Conservation (phyloP, 257 asterid genomes). For the Nicotiana tabacum region DNA sequence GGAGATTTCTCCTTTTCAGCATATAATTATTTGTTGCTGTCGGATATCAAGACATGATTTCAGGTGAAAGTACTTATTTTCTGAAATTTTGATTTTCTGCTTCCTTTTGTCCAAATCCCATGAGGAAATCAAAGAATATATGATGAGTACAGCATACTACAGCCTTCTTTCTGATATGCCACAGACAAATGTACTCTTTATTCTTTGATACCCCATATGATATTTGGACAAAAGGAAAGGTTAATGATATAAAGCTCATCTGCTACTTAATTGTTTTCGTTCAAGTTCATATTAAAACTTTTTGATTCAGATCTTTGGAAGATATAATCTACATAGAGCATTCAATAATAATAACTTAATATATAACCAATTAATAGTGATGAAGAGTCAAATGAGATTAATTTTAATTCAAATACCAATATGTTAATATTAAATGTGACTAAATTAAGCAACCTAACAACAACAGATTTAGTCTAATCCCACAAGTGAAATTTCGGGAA, state of each 20-base stretch:
- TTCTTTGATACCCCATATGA: too few species aligned
- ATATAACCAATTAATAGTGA: not conserved
- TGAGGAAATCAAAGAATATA: slow-evolving; percentile 6
- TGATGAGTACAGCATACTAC: not conserved
- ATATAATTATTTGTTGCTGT: not conserved
- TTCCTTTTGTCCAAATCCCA: slow-evolving; percentile 2
- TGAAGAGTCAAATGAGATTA: not conserved
- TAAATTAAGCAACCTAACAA: too few species aligned
- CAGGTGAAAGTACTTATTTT: not conserved
- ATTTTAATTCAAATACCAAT: not conserved
- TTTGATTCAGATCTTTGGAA: too few species aligned
- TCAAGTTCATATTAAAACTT: too few species aligned
- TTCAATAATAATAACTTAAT: too few species aligned
- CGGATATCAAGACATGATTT: not conserved
- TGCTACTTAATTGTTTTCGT: too few species aligned
- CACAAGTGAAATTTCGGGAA: too few species aligned
- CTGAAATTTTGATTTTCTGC: not conserved
- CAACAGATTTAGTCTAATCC: too few species aligned
- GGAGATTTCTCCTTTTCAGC: not conserved
- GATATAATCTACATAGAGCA: too few species aligned
- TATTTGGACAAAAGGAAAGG: too few species aligned
- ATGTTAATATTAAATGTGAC: not conserved
- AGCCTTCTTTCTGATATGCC: not conserved
- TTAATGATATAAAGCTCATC: too few species aligned
- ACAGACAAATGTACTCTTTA: not conserved